These are phyloP conservation scores for Bipolaris cookei DNA, from an alignment of 2,329 filamentous ascomycete genomes.

Conservation along the genomic window DNA sequence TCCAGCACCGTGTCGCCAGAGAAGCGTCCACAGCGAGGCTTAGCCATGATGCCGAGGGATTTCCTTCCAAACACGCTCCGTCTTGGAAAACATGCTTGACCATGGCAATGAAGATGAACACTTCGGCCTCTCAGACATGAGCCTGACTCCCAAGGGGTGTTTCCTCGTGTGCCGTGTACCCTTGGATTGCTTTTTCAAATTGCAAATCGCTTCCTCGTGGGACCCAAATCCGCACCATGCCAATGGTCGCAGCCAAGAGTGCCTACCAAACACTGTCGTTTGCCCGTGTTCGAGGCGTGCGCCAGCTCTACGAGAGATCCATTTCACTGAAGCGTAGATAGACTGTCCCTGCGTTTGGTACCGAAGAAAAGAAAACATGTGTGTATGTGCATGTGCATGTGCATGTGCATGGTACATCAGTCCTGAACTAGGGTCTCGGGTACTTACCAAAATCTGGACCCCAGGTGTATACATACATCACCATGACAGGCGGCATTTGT, in stretches of 20 bases:
- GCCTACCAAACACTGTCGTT: neutral
- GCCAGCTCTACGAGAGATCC: neutral
- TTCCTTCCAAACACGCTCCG: constrained; percentile 14
- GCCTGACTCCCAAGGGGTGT: neutral
- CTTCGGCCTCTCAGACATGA: neutral
- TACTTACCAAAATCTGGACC: neutral
- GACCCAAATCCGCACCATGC: constrained; percentile 1
- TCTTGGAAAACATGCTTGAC: constrained; percentile 10
- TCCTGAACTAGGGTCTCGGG: neutral
- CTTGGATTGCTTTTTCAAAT: neutral
- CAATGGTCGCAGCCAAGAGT: neutral
- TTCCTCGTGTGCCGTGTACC: neutral
- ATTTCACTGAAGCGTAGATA: neutral
- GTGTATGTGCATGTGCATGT: neutral
- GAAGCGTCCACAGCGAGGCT: constrained; percentile 38
- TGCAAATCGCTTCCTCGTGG: neutral
- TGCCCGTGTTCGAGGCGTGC: neutral
- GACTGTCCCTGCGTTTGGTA: neutral
- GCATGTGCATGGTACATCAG: neutral
- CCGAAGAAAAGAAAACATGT: neutral
- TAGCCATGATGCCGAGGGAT: constrained; percentile 22
- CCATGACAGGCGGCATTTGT: constrained; percentile 1
- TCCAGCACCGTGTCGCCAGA: constrained; percentile 26
- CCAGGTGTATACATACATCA: neutral
- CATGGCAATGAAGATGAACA: constrained; percentile 12